phyloP scores from a whole-genome alignment of 2,329 filamentous ascomycete species.

The Pseudogymnoascus sp. region DNA sequence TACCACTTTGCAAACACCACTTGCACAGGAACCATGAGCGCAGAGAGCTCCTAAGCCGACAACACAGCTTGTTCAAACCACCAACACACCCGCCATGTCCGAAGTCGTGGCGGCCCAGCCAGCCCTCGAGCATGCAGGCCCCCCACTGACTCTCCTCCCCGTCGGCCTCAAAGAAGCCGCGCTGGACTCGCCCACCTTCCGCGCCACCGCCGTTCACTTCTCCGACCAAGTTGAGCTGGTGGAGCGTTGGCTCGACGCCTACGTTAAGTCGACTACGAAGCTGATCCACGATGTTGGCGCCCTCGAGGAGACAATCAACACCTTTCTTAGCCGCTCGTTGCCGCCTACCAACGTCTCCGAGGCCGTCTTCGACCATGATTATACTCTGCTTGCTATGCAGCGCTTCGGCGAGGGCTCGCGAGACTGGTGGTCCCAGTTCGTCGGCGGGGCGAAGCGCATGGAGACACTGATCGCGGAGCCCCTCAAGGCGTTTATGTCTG shows the following conservation, averaged over 20 bases:
- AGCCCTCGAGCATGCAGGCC: constrained; percentile 13
- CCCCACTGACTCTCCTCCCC: constrained; percentile 38
- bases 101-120: not conserved
- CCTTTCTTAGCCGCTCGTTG: constrained; percentile 66
- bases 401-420: constrained; percentile 76
- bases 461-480: constrained; percentile 74
- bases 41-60: not conserved
- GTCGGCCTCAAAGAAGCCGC: constrained; percentile 90
- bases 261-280: constrained; percentile 53
- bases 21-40: not conserved
- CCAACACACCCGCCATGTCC: not conserved
- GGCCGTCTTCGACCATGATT: constrained; percentile 87
- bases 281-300: constrained; percentile 57
- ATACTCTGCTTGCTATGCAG: constrained; percentile 79
- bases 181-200: constrained; percentile 92
- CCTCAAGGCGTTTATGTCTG: constrained; percentile 65
- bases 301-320: constrained; percentile 72
- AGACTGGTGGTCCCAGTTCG: constrained; percentile 76
- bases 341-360: constrained; percentile 69
- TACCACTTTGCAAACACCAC: not conserved
- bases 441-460: constrained; percentile 67
- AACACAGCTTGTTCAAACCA: not conserved
- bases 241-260: constrained; percentile 82
- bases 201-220: constrained; percentile 78
- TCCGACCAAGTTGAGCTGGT: constrained; percentile 84